Conservation (phyloP, 768 basidiomycete species). For the Trametes punicea region DNA sequence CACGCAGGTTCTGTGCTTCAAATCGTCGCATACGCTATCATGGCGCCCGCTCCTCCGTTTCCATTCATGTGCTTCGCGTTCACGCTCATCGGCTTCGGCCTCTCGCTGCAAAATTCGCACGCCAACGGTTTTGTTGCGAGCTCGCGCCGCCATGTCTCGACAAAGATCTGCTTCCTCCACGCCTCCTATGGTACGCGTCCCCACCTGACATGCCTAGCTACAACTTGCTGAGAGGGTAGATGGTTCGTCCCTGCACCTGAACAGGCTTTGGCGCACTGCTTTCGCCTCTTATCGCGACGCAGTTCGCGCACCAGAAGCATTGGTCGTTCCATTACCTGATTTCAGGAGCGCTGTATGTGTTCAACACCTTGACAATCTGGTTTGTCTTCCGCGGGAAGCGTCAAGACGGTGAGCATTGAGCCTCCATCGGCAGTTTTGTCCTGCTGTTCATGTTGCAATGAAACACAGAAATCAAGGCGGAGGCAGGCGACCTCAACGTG, state of each 20-base stretch:
- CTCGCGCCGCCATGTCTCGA: slow-evolving; percentile 48
- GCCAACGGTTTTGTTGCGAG: slow-evolving; percentile 67
- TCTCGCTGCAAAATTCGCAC: slow-evolving; percentile 59
- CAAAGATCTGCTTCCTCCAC: slow-evolving; percentile 67
- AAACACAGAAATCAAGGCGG: slow-evolving; percentile 28
- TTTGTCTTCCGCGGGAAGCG: slow-evolving; percentile 62
- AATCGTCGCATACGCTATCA: slow-evolving; percentile 50
- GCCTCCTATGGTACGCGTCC: slow-evolving; percentile 53
- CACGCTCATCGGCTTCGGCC: slow-evolving; percentile 46
- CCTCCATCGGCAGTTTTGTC: not conserved
- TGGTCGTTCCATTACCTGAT: slow-evolving; percentile 82
- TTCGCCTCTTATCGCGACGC: slow-evolving; percentile 76
- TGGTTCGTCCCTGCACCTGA: not conserved
- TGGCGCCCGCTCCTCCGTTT: slow-evolving; percentile 58
- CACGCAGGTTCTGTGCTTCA: slow-evolving; percentile 54
- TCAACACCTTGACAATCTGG: slow-evolving; percentile 51
- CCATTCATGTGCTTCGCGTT: slow-evolving; percentile 54
- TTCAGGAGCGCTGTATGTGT: slow-evolving; percentile 59
- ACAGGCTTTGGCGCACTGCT: slow-evolving; percentile 64
- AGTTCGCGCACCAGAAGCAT: slow-evolving; percentile 60
- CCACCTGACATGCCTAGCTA: not conserved
- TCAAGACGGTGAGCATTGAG: slow-evolving; percentile 61
- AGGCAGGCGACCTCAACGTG: slow-evolving; percentile 19
- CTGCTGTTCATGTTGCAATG: too few relatives aligned
- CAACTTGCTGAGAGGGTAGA: not conserved